Base-by-base conservation (phyloP, 2,329 filamentous ascomycete genomes). In the Biscogniauxia mediterranea region DNA sequence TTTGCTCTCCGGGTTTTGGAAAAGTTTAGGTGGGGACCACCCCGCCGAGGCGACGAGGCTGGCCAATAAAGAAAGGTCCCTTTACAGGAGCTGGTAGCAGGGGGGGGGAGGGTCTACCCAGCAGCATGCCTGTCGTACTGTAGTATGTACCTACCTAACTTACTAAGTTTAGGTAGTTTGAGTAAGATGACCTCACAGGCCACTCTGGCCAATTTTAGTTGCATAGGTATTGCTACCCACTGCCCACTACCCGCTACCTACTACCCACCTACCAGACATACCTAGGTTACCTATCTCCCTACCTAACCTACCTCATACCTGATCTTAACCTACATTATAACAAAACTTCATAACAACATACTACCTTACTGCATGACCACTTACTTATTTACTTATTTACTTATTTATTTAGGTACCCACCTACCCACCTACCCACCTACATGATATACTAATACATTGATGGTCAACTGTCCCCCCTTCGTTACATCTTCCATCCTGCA, bases 141-240 rank as follows among this genome's bases (percentile, higher is more conserved):
- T 52, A 28, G 26, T n/a, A 17, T n/a, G n/a, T n/a, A 23, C 23
- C 23, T 23, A 23, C 23, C 2, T 23, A 23, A 23, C 23, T 23
- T 25, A 52, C 6, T 52, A 52, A 52, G 21, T 32, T 32, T 6
- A 32, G 28, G 4, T 52, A 5, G 20, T 5, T 25, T 52, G 50
- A 52, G 50, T 52, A 52, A 52, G 50, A 52, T 52, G 50, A 52
- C 50, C 50, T 52, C 50, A 52, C 50, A 52, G n/a, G 49, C 49
- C 49, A 52, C 7, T 52, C n/a, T n/a, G n/a, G n/a, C n/a, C n/a
- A n/a, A n/a, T n/a, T n/a, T n/a, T n/a, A n/a, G n/a, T n/a, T n/a
- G n/a, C n/a, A n/a, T n/a, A n/a, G n/a, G n/a, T n/a, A n/a, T n/a
- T n/a, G n/a, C n/a, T n/a, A n/a, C n/a, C n/a, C n/a, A n/a, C n/a